Evolutionary conservation across 2,329 filamentous ascomycete genomes (phyloP).

Genomic region (Didymella pinodella): DNA sequence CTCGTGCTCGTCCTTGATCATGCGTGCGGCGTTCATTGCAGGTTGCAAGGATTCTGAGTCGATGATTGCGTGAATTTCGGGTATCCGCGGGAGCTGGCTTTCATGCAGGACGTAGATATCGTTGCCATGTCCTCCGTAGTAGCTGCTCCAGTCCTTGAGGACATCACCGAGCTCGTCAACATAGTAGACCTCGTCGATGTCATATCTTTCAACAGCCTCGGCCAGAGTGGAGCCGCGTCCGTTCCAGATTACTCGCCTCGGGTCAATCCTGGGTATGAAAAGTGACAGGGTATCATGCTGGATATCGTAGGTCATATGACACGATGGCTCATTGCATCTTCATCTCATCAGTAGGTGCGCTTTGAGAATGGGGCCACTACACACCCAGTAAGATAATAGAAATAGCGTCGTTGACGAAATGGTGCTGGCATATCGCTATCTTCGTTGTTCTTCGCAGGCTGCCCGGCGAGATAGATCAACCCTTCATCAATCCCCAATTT

Average conservation of each 20-base stretch:
- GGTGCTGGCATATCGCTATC: constrained; percentile 66
- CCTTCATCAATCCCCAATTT: constrained; percentile 50
- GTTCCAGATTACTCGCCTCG: constrained; percentile 68
- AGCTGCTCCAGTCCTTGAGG: constrained; percentile 44
- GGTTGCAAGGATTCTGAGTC: constrained; percentile 62
- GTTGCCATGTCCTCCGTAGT: constrained; percentile 27
- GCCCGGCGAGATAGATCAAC: constrained; percentile 65
- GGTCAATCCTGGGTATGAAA: constrained; percentile 76
- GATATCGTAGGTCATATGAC: constrained; percentile 66
- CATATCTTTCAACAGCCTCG: constrained; percentile 67
- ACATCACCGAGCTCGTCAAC: constrained; percentile 42
- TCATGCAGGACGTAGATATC: constrained; percentile 49
- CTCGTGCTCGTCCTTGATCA: constrained; percentile 86
- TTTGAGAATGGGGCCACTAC: constrained; percentile 11
- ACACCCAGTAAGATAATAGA: constrained; percentile 66
- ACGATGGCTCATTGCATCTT: constrained; percentile 60
- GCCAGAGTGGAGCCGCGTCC: constrained; percentile 67
- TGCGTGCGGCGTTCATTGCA: constrained; percentile 80
- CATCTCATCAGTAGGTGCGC: constrained; percentile 19
- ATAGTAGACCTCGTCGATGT: constrained; percentile 76
- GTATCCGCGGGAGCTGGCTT: constrained; percentile 28
- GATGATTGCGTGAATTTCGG: constrained; percentile 23
- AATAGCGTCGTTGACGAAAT: constrained; percentile 68
- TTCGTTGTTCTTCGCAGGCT: constrained; percentile 59
- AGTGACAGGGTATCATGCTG: constrained; percentile 69